Percentiles rank a stretch among this genome's conserved stretches.
Evolutionary conservation across 2,329 filamentous ascomycete genomes (phyloP).

Genomic region (Exophiala sp.): DNA sequence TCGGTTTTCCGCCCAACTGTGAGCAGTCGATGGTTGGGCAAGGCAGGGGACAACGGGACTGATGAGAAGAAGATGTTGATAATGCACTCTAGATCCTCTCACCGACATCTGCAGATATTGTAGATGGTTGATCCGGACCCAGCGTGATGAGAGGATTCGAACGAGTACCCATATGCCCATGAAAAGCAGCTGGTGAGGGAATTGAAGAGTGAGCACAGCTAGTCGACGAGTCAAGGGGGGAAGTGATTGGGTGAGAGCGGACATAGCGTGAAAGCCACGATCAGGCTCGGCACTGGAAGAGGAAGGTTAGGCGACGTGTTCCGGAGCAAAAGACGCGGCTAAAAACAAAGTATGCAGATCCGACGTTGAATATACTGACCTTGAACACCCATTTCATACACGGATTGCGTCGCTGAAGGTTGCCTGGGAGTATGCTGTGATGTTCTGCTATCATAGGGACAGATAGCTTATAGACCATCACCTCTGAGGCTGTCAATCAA

Average conservation of each 20-base stretch:
- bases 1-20: neutral
- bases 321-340: neutral
- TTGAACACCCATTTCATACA: no score
- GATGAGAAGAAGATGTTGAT: constrained; percentile 4
- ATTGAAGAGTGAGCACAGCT: constrained; percentile 15
- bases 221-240: constrained; percentile 13
- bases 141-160: constrained; percentile 13
- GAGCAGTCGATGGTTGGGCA: neutral
- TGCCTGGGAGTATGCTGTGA: no score
- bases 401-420: no score
- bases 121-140: constrained; percentile 9
- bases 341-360: neutral
- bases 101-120: neutral
- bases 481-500: no score
- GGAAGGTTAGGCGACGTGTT: neutral
- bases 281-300: neutral
- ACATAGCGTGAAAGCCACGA: neutral
- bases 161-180: constrained; percentile 20
- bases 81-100: neutral
- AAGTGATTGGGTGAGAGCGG: constrained; percentile 15
- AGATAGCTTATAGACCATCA: neutral
- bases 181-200: constrained; percentile 1
- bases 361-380: no score
- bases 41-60: neutral
- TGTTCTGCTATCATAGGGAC: neutral